phyloP scores from a whole-genome alignment of 345 rosid genomes.

The Syzygium aromaticum region DNA sequence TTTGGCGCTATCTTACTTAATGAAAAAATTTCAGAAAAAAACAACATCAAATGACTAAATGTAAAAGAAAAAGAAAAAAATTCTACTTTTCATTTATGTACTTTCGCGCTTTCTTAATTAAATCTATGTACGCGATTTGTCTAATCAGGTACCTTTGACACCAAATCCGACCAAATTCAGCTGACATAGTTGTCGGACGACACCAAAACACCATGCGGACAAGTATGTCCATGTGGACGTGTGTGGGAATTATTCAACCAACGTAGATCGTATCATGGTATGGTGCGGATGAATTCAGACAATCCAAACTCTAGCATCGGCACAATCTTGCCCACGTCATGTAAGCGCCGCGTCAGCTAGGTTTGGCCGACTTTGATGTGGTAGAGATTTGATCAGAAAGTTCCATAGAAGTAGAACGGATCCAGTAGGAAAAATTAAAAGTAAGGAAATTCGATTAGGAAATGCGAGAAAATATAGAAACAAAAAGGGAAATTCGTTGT shows the following conservation, averaged over 20 bases:
- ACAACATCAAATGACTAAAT: neutral
- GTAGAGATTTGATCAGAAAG: neutral
- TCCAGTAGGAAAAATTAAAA: neutral
- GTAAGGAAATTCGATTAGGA: neutral
- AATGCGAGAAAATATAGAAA: neutral
- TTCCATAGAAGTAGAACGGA: too few relatives aligned
- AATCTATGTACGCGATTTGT: neutral
- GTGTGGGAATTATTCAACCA: too few relatives aligned
- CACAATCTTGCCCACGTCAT: neutral
- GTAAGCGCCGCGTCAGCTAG: neutral
- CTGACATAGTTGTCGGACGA: too few relatives aligned
- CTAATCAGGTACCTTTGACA: neutral
- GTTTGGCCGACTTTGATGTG: neutral
- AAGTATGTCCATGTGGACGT: too few relatives aligned
- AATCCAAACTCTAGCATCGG: neutral
- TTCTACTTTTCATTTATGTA: too few relatives aligned
- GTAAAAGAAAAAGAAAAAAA: neutral
- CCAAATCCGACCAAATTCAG: neutral
- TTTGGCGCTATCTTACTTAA: neutral
- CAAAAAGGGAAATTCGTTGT: too few relatives aligned
- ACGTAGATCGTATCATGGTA: too few relatives aligned
- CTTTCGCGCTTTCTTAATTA: neutral
- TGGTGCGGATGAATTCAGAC: neutral
- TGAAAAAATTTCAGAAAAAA: neutral
- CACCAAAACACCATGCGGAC: too few relatives aligned